These are phyloP conservation scores for Chondrostereum purpureum DNA, from an alignment of 1,284 basidiomycete genomes.

Conservation along the genomic window DNA sequence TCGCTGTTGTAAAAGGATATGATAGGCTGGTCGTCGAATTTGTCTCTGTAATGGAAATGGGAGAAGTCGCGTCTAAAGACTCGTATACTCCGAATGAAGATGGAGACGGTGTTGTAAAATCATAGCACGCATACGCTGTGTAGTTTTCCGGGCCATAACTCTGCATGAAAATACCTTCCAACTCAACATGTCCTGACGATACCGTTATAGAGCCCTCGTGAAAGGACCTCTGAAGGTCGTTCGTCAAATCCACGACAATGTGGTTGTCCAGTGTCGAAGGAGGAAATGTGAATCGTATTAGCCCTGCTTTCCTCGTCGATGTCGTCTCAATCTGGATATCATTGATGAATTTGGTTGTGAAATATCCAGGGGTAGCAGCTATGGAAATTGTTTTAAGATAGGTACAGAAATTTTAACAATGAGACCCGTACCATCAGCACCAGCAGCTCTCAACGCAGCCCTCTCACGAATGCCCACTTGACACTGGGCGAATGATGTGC, in stretches of 20 bases:
- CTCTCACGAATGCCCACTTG: conserved; percentile 34
- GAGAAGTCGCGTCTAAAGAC: conserved; percentile 25
- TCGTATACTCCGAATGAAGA: conserved; percentile 33
- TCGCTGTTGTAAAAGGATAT: conserved; percentile 28
- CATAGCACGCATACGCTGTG: conserved; percentile 41
- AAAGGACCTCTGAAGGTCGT: conserved; percentile 42
- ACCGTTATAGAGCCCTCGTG: conserved; percentile 36
- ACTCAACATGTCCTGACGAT: conserved; percentile 26
- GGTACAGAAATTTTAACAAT: neutral
- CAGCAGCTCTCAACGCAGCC: conserved; percentile 31
- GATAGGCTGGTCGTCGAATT: conserved; percentile 24
- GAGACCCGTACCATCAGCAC: conserved; percentile 29
- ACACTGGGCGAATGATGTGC: conserved; percentile 30
- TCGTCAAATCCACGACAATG: conserved; percentile 38
- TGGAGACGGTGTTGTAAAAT: conserved; percentile 26
- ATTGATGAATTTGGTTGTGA: conserved; percentile 40
- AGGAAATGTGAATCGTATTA: conserved; percentile 39
- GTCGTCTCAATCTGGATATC: conserved; percentile 40
- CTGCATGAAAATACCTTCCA: conserved; percentile 40
- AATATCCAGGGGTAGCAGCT: conserved; percentile 41
- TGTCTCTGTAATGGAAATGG: conserved; percentile 29
- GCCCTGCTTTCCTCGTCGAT: conserved; percentile 36
- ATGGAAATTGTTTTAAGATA: conserved; percentile 2
- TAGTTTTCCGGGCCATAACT: conserved; percentile 45
- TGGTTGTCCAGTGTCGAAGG: conserved; percentile 21